Evolutionary conservation across 2,329 filamentous ascomycete genomes (phyloP).

Genomic region (Colletotrichum acutatum): DNA sequence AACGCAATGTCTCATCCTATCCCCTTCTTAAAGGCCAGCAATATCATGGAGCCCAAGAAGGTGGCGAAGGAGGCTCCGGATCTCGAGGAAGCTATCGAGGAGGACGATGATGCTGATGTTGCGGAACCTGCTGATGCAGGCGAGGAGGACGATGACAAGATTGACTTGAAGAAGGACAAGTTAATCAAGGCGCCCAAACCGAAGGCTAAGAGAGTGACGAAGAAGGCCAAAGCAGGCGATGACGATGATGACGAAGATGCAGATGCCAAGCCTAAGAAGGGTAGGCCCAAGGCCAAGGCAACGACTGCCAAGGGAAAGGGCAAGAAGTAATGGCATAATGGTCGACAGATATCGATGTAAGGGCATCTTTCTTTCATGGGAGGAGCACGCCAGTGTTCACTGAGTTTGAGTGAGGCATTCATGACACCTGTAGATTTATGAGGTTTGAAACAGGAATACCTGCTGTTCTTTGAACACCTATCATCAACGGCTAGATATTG

Average conservation of each 20-base stretch:
- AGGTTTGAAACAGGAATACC: neutral
- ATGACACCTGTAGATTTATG: neutral
- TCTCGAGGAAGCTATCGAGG: constrained; percentile 94
- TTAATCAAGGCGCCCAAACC: constrained; percentile 93
- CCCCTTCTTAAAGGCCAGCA: constrained; percentile 95
- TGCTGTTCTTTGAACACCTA: neutral
- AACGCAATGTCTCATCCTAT: constrained; percentile 88
- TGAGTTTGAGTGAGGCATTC: neutral
- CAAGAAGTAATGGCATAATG: constrained; percentile 47
- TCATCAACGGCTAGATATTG: neutral
- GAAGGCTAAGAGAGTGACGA: constrained; percentile 57
- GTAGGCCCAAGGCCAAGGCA: constrained; percentile 52
- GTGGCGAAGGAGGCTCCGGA: constrained; percentile 83
- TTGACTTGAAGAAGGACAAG: constrained; percentile 94
- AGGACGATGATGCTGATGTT: constrained; percentile 81
- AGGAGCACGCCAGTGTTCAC: neutral
- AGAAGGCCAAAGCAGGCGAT: constrained; percentile 55
- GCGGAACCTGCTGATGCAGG: constrained; percentile 69
- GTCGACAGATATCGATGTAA: neutral
- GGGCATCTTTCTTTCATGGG: neutral
- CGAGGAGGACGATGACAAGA: constrained; percentile 80
- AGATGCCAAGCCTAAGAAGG: constrained; percentile 66
- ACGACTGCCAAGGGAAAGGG: constrained; percentile 57
- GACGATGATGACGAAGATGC: constrained; percentile 58
- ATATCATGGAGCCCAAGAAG: constrained; percentile 78